Evolutionary conservation across 805 yeast species (phyloP).

Genomic region (Priceomyces castillae): DNA sequence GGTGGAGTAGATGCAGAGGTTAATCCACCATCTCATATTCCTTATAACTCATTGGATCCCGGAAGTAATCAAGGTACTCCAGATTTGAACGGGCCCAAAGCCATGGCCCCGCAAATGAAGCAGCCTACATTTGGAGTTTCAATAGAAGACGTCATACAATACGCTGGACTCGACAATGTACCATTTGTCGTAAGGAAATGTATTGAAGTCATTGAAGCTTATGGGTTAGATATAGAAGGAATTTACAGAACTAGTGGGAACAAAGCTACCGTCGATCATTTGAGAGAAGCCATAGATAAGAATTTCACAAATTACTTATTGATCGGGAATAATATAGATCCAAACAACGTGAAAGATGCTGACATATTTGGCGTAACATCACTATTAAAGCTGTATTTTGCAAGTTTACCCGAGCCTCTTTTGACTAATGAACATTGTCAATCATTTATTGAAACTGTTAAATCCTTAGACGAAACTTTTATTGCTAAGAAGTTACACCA

Average conservation of each 20-base stretch:
- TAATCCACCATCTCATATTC: background rate
- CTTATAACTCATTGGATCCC: slow-evolving; percentile 27
- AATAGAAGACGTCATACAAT: slow-evolving; percentile 70
- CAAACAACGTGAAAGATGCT: slow-evolving; percentile 56
- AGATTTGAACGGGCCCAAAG: slow-evolving; percentile 35
- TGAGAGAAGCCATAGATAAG: slow-evolving; percentile 66
- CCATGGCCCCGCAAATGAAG: slow-evolving; percentile 19
- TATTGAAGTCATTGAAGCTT: slow-evolving; percentile 77
- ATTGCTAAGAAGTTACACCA: slow-evolving; percentile 81
- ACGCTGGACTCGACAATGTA: slow-evolving; percentile 82
- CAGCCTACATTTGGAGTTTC: slow-evolving; percentile 77
- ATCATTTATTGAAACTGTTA: slow-evolving; percentile 66
- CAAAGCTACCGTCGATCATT: slow-evolving; percentile 65
- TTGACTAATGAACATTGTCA: slow-evolving; percentile 62
- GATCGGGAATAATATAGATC: slow-evolving; percentile 41
- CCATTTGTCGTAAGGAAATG: slow-evolving; percentile 89
- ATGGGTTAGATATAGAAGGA: slow-evolving; percentile 86
- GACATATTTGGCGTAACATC: slow-evolving; percentile 90
- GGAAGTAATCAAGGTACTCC: slow-evolving; percentile 26
- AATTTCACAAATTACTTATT: slow-evolving; percentile 64
- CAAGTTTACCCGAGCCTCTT: slow-evolving; percentile 83
- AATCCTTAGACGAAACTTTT: slow-evolving; percentile 40
- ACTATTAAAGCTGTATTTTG: slow-evolving; percentile 77
- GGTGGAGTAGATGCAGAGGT: background rate
- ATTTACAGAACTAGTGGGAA: slow-evolving; percentile 86